Conservation (phyloP, 768 basidiomycete species). For the Neoboletus brunneissimus region DNA sequence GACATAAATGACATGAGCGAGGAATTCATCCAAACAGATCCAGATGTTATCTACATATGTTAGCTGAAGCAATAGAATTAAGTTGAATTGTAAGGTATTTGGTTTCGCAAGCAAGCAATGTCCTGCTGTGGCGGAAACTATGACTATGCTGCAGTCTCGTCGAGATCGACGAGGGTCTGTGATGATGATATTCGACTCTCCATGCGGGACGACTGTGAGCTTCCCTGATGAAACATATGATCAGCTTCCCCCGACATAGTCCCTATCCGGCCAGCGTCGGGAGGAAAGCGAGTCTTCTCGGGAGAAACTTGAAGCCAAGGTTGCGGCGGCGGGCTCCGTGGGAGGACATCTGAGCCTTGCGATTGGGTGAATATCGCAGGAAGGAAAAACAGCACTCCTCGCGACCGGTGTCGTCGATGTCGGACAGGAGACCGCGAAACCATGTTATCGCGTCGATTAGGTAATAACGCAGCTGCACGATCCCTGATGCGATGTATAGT, state of each 20-base stretch:
- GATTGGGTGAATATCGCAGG: conserved; percentile 71
- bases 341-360: conserved; percentile 29
- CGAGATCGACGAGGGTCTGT: conserved; percentile 31
- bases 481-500: conserved; percentile 55
- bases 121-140: conserved; percentile 13
- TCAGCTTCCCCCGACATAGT: conserved; percentile 20
- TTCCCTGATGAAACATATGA: conserved; percentile 24
- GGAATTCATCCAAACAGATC: conserved; percentile 15
- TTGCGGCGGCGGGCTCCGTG: conserved; percentile 33
- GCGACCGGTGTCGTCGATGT: conserved; percentile 45
- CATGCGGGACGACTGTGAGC: conserved; percentile 28
- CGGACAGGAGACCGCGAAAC: conserved; percentile 49
- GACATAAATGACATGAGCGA: conserved; percentile 12
- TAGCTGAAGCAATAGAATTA: conserved; percentile 34
- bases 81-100: conserved; percentile 28
- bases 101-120: conserved; percentile 12
- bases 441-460: conserved; percentile 36
- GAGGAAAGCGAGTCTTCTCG: conserved; percentile 45
- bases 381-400: conserved; percentile 76
- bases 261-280: conserved; percentile 36
- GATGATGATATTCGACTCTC: conserved; percentile 29
- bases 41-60: conserved; percentile 19
- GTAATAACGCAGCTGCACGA: conserved; percentile 47
- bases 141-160: conserved; percentile 21
- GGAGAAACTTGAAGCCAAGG: conserved; percentile 30